These are phyloP conservation scores for Periconia sp. DNA, from an alignment of 2,329 filamentous ascomycete species.

Conservation along the genomic window DNA sequence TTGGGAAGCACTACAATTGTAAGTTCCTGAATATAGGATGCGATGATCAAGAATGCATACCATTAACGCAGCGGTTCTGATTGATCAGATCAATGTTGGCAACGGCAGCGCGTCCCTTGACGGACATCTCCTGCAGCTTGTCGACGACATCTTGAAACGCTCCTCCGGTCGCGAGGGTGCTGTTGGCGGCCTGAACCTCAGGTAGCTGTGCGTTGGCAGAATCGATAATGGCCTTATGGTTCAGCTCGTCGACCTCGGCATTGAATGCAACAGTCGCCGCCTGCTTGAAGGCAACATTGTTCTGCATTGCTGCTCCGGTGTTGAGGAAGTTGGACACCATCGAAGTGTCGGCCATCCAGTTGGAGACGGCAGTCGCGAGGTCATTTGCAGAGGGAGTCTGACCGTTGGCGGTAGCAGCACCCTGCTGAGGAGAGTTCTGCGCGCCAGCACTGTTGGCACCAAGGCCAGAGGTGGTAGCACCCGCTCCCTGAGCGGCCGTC, in stretches of 20 bases:
- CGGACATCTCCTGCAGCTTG: conserved; percentile 45
- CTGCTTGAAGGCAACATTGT: conserved; percentile 44
- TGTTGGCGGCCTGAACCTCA: conserved; percentile 43
- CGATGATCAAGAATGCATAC: no score
- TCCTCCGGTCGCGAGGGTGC: conserved; percentile 43
- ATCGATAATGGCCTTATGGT: conserved; percentile 46
- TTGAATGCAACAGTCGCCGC: conserved; percentile 45
- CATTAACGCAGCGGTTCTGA: conserved; percentile 45
- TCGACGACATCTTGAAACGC: conserved; percentile 47
- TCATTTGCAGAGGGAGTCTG: conserved; percentile 34
- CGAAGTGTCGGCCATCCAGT: conserved; percentile 46
- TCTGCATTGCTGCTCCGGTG: conserved; percentile 38
- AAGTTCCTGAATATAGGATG: not conserved
- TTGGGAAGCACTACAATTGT: conserved; percentile 36
- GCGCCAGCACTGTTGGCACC: not conserved
- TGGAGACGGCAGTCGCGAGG: conserved; percentile 43
- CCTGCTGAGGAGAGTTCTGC: conserved; percentile 11
- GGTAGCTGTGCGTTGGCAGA: conserved; percentile 28
- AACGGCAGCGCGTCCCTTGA: conserved; percentile 38
- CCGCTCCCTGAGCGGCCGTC: not conserved
- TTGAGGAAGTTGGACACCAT: conserved; percentile 48
- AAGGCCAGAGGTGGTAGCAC: no score
- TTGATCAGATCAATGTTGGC: conserved; percentile 45
- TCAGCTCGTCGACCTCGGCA: conserved; percentile 47
- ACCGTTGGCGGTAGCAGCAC: conserved; percentile 19